Conservation (phyloP, 164 flowering plant genomes). For the Berberis thunbergii region DNA sequence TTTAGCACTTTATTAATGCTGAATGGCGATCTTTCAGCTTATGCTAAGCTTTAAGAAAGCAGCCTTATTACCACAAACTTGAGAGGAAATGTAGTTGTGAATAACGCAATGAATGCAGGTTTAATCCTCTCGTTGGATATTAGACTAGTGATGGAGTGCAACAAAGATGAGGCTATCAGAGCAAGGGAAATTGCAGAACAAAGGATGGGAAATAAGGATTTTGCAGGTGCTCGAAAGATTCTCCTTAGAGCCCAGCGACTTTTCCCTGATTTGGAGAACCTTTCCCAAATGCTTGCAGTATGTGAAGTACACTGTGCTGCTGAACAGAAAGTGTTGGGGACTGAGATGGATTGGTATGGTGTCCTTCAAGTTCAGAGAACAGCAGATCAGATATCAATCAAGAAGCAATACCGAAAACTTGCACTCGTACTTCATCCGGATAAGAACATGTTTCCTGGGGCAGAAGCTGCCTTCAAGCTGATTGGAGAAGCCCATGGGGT, state of each 20-base stretch:
- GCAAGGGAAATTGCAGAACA: slow-evolving; percentile 64
- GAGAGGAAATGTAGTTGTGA: background rate
- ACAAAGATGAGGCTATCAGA: slow-evolving; percentile 74
- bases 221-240: slow-evolving; percentile 48
- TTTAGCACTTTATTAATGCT: no score
- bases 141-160: slow-evolving; percentile 58
- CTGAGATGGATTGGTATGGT: no score
- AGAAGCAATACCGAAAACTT: slow-evolving; percentile 47
- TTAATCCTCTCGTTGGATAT: background rate
- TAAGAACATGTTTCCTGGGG: no score
- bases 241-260: slow-evolving; percentile 59
- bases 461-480: no score
- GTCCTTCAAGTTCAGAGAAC: no score
- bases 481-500: slow-evolving; percentile 19
- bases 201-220: slow-evolving; percentile 58
- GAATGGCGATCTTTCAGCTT: no score
- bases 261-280: slow-evolving; percentile 44
- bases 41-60: no score
- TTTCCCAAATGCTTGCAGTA: slow-evolving; percentile 55
- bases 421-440: no score
- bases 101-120: slow-evolving; percentile 2
- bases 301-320: slow-evolving; percentile 74
- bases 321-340: no score
- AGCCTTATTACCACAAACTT: no score
- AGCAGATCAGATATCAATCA: slow-evolving; percentile 58